Evolutionary conservation across 2,329 filamentous ascomycete genomes (phyloP).

Genomic region (Diaporthe sp.): DNA sequence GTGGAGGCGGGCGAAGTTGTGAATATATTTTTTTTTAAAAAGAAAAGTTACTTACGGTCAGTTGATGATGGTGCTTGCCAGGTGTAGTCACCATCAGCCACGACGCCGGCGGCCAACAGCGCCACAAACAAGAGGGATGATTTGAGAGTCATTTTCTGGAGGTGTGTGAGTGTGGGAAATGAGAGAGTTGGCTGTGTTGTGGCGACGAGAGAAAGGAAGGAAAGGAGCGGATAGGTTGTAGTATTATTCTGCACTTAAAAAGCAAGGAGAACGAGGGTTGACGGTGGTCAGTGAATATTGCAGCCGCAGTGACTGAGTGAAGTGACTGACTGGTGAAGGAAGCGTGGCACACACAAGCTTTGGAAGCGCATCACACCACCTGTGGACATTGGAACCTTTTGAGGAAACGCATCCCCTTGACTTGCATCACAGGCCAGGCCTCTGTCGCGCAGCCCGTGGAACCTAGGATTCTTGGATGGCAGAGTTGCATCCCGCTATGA

Average conservation of each 20-base stretch:
- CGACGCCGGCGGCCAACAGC: not conserved
- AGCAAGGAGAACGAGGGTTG: not conserved
- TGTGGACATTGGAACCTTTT: not conserved
- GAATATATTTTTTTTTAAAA: no score
- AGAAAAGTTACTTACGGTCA: not conserved
- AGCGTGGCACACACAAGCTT: not conserved
- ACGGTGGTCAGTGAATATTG: not conserved
- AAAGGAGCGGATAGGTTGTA: not conserved
- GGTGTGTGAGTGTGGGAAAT: not conserved
- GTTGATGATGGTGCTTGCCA: constrained; percentile 10
- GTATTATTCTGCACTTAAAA: not conserved
- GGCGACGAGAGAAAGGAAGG: not conserved
- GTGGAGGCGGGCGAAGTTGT: no score
- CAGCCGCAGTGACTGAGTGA: not conserved
- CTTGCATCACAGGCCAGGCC: not conserved
- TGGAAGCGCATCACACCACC: not conserved
- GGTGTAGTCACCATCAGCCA: not conserved
- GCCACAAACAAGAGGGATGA: not conserved
- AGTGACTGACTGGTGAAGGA: not conserved
- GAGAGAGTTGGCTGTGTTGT: not conserved
- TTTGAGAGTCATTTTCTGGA: not conserved
- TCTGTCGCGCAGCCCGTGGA: not conserved
- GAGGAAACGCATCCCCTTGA: not conserved
- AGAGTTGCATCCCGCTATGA: constrained; percentile 15
- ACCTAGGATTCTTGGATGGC: not conserved